Evolutionary conservation across 139 green algal genomes (phyloP), one percentile per base, ranked within the genome.

Genomic region (Chlorella sorokiniana): DNA sequence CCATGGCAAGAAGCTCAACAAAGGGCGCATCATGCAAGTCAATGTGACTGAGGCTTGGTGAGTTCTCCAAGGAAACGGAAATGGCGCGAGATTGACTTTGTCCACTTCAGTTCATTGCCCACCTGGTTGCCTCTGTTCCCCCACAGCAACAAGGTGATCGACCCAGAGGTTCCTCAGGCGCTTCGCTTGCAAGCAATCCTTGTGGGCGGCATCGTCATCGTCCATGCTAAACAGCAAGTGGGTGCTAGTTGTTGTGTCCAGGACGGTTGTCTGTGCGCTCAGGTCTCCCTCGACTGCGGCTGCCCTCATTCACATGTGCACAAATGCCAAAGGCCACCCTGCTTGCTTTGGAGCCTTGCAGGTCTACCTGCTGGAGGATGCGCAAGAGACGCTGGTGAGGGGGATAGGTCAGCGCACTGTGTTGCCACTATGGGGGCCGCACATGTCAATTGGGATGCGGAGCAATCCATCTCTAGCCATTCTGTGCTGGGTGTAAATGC

Each of bases 121-220:
- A 25, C 22, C 29, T 16, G 29, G 3, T 20, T 42, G 2, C 10
- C 40, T 31, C n/a, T 33, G n/a, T 84, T 85, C n/a, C n/a, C n/a
- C n/a, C n/a, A n/a, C 85, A 94, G 88, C 75, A 65, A 93, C 0
- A 81, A 92, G 40, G 91, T 95, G 33, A 81, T 95, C 63, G 83
- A 95, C 44, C 93, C 93, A 16, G 92, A 93, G 10, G 88, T 94
- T 31, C 93, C 93, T 1, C 93, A 95, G 23, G 92, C 92, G 18
- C 86, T 96, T 37, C 80, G 93, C 7, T 75, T 95, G 56, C 89
- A 94, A 33, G 92, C 89, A 59, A 93, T 96, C 61, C 85, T 96
- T 3, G 88, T 93, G 25, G 91, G 88, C 37, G 92, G 91, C 31
- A 81, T 96, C 18, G 88, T 92, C n/a, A 88, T 94, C 37, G 83